phyloP scores from a whole-genome alignment of 129 eudicot species.

The Erigeron canadensis region DNA sequence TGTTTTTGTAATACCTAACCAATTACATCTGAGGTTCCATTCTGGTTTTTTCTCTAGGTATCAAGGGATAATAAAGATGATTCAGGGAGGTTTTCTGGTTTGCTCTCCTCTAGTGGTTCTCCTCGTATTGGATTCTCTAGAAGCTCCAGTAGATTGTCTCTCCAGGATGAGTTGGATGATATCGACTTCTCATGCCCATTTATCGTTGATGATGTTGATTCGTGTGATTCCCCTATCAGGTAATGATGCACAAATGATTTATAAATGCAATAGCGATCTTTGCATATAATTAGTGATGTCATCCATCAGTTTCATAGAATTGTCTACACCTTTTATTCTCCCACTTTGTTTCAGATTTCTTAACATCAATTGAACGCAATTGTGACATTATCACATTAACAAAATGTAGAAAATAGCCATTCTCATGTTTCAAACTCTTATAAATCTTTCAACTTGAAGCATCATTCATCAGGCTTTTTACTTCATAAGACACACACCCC shows the following conservation, averaged over 20 bases:
- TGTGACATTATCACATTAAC: not conserved
- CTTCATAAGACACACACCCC: not conserved
- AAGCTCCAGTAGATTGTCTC: slow-evolving; percentile 90
- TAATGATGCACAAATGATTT: slow-evolving; percentile 29
- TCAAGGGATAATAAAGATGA: slow-evolving; percentile 80
- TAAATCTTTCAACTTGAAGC: slow-evolving; percentile 3
- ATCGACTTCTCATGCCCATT: slow-evolving; percentile 84
- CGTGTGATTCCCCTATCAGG: slow-evolving; percentile 74
- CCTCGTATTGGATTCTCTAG: slow-evolving; percentile 90
- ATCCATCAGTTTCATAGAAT: not conserved
- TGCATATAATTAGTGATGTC: not conserved
- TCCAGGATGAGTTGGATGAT: slow-evolving; percentile 92
- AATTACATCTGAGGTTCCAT: slow-evolving; percentile 21
- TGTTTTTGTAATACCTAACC: slow-evolving; percentile 7
- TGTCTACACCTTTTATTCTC: not conserved
- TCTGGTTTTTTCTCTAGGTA: slow-evolving; percentile 40
- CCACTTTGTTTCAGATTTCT: not conserved
- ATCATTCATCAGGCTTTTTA: slow-evolving; percentile 4
- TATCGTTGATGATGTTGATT: slow-evolving; percentile 93
- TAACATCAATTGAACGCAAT: not conserved
- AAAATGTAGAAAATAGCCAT: not conserved
- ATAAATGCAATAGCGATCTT: not conserved
- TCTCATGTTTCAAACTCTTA: not conserved
- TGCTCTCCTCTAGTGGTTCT: slow-evolving; percentile 87
- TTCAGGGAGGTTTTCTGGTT: slow-evolving; percentile 94